Evolutionary conservation across 78 protist species (phyloP), one percentile per base, ranked within the genome.

Genomic region (Trichosphaerium sp.): DNA sequence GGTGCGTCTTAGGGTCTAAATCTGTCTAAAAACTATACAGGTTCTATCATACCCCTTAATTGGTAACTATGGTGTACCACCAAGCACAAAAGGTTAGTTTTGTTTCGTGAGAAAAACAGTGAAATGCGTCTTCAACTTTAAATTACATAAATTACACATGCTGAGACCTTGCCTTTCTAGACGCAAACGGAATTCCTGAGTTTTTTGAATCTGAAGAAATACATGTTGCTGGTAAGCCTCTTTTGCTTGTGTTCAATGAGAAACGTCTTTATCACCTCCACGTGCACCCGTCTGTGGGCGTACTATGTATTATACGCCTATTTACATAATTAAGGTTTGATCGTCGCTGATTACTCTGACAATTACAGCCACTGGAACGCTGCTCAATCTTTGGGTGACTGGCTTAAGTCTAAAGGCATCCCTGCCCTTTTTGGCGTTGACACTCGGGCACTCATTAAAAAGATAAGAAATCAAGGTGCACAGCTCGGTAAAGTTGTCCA

Each of bases 21-120:
- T n/a, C n/a, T n/a, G n/a, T n/a, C n/a, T n/a, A n/a, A n/a, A n/a
- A n/a, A n/a, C n/a, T n/a, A n/a, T n/a, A n/a, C n/a, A n/a, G n/a
- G n/a, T n/a, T n/a, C 71, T 89, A 52, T 88, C 98, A 11, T 92
- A 78, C 71, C 98, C 98, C 4, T 44, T 92, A 32, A 78, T 90
- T 15, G 97, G 98, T 34, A 92, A 91, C 91, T 91, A 91, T 61
- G 98, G 98, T 37, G 93, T 92, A 6, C 96, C 97, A 40, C 73
- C 69, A 21, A n/a, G n/a, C n/a, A n/a, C n/a, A n/a, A n/a, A n/a
- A n/a, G n/a, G n/a, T n/a, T n/a, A n/a, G n/a, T n/a, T n/a, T n/a
- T n/a, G n/a, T n/a, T n/a, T n/a, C n/a, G n/a, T n/a, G n/a, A n/a
- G n/a, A n/a, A n/a, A n/a, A n/a, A n/a, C 54, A 54, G 18, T 25